Base-by-base conservation (phyloP, 169 alveolate genomes). In the Besnoitia besnoiti region DNA sequence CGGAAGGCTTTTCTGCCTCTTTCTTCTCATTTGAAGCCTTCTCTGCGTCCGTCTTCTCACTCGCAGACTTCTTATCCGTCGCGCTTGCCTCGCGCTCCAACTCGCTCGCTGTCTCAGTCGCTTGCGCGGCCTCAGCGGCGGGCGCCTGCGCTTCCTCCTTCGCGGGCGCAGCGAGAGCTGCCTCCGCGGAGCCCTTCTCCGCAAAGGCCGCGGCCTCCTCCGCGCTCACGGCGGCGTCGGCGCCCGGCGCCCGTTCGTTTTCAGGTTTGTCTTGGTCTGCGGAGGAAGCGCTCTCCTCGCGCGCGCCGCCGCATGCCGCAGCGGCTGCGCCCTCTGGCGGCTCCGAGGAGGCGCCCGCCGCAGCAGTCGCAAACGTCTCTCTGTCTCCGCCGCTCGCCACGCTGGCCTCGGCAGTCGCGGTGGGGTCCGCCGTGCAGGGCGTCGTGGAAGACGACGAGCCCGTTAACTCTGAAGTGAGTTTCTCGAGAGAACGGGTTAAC, bases 401-500 rank as follows among this genome's bases (percentile, higher is more conserved):
- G 30, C 67, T 55, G n/a, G n/a, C n/a, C 30, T n/a, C 30, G 3
- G 67, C 67, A 21, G 67, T 16, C 67, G 12, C 67, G 12, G 27
- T n/a, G 44, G 82, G n/a, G 30, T 1, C 82, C 3, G 44, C 5
- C 16, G 82, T 27, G 27, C 27, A 73, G n/a, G 82, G 47, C 27
- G 67, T 51, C 67, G 67, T 51, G 14, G 82, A 73, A 7, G 82
- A n/a, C 39, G 82, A 42, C 0, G 8, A 0, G 46, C 82, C 82
- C 8, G 82, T 73, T 39, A 73, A 42, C 46, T 73, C 82, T 16
- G 82, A 73, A n/a, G 89, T 89, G 75, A 89, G 51, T 76, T 89
- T 89, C 40, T 61, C 85, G 76, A 89, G 92, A 10, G 92, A 89
- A 21, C 76, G 84, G 27, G 84, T 44, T 5, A 90, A n/a, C 76